phyloP scores from a whole-genome alignment of 83 land plant genomes.

The Isoetes engelmannii region DNA sequence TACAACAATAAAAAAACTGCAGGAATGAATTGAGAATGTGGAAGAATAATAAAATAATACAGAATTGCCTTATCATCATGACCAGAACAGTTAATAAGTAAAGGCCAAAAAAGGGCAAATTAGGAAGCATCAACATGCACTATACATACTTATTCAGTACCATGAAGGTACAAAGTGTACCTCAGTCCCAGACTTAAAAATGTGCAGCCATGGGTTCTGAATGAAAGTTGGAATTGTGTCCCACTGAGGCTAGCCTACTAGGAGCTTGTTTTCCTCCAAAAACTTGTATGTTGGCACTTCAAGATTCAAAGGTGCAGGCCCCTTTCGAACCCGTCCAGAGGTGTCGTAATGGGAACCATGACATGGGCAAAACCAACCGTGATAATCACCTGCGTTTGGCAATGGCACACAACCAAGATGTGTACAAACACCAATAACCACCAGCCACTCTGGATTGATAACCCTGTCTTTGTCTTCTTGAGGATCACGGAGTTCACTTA shows the following conservation, averaged over 20 bases:
- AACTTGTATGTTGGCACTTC: slow-evolving; percentile 83
- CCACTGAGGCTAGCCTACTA: slow-evolving; percentile 43
- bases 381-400: slow-evolving; percentile 88
- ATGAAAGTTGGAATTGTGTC: too few species aligned
- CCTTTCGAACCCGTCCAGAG: slow-evolving; percentile 83
- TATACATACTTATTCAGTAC: too few species aligned
- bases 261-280: slow-evolving; percentile 62
- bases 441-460: slow-evolving; percentile 72
- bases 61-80: too few species aligned
- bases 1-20: too few species aligned
- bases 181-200: too few species aligned
- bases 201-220: too few species aligned
- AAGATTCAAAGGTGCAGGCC: slow-evolving; percentile 88
- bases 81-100: too few species aligned
- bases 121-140: too few species aligned
- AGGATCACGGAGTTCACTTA: slow-evolving; percentile 68
- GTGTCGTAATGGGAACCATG: slow-evolving; percentile 91
- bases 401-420: slow-evolving; percentile 92
- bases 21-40: too few species aligned
- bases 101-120: too few species aligned
- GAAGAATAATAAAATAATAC: too few species aligned
- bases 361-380: slow-evolving; percentile 97
- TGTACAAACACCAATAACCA: slow-evolving; percentile 86
- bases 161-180: too few species aligned
- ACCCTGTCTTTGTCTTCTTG: slow-evolving; percentile 67